These are phyloP conservation scores for Parascedosporium putredinis DNA, from an alignment of 2,329 filamentous ascomycete genomes.

Conservation along the genomic window DNA sequence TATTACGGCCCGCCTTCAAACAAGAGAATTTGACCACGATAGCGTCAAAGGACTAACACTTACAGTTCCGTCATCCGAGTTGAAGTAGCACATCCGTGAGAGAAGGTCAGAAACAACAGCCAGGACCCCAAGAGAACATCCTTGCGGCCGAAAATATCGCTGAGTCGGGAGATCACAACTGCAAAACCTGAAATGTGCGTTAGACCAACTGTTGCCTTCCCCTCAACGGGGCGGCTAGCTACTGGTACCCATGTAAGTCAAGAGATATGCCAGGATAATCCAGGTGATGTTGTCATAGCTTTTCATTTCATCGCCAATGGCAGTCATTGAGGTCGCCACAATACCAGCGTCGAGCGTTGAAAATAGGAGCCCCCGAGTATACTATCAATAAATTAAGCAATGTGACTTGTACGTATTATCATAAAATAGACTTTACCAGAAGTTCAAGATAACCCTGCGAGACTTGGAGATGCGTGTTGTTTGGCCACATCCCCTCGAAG, in stretches of 20 bases:
- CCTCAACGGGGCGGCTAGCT: not conserved
- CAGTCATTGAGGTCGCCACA: constrained; percentile 46
- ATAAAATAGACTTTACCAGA: not conserved
- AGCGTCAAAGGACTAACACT: constrained; percentile 13
- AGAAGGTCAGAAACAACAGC: constrained; percentile 45
- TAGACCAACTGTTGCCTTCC: no score
- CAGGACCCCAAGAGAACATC: constrained; percentile 39
- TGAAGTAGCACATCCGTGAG: constrained; percentile 41
- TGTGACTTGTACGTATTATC: not conserved
- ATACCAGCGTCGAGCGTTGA: constrained; percentile 49
- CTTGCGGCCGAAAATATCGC: constrained; percentile 47
- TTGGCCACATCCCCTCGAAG: not conserved
- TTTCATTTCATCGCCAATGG: constrained; percentile 40
- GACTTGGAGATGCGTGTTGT: not conserved
- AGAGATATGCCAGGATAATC: constrained; percentile 44
- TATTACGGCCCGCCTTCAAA: no score
- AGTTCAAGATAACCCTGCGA: not conserved
- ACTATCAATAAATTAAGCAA: not conserved
- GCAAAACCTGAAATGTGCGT: constrained; percentile 34
- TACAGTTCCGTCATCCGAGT: constrained; percentile 41
- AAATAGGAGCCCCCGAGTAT: constrained; percentile 35
- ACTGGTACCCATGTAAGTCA: constrained; percentile 42
- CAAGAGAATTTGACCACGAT: no score
- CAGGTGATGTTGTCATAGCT: constrained; percentile 43
- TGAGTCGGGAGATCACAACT: constrained; percentile 46